Conservation (phyloP, 108 stramenopile genomes). For the Nitzschia inconspicua region DNA sequence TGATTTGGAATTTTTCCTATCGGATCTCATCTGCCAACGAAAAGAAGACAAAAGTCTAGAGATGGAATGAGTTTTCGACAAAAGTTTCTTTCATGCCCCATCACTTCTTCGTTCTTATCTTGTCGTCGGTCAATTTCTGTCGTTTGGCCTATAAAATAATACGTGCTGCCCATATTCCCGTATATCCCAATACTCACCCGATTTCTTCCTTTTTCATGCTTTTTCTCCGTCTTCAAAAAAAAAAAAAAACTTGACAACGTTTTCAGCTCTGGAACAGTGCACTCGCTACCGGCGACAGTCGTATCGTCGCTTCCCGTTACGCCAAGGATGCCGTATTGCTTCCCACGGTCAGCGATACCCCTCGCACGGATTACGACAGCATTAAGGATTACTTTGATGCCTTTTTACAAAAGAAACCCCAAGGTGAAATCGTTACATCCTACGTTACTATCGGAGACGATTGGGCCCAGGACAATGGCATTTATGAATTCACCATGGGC, state of each 20-base stretch:
- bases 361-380: slow-evolving; percentile 35
- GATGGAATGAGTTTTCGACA: too few relatives aligned
- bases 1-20: too few relatives aligned
- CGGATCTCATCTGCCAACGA: too few relatives aligned
- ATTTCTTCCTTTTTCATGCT: too few relatives aligned
- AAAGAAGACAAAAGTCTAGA: too few relatives aligned
- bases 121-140: too few relatives aligned
- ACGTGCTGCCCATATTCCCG: too few relatives aligned
- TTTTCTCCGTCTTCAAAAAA: too few relatives aligned
- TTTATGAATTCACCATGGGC: slow-evolving; percentile 54
- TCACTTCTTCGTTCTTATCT: too few relatives aligned
- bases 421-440: slow-evolving; percentile 37
- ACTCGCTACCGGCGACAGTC: slow-evolving; percentile 48
- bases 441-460: slow-evolving; percentile 35
- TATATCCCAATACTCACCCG: too few relatives aligned
- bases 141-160: too few relatives aligned
- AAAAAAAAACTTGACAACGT: slow-evolving; percentile 37
- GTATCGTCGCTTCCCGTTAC: slow-evolving; percentile 46
- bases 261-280: slow-evolving; percentile 61
- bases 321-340: slow-evolving; percentile 41
- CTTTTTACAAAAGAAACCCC: slow-evolving; percentile 41
- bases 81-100: too few relatives aligned
- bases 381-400: slow-evolving; percentile 48
- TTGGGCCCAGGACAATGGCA: slow-evolving; percentile 39
- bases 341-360: slow-evolving; percentile 41